Percentiles rank a stretch among this genome's conserved stretches.
Conservation (phyloP, 495 filamentous ascomycete species). For the Penicillium ucsense region DNA sequence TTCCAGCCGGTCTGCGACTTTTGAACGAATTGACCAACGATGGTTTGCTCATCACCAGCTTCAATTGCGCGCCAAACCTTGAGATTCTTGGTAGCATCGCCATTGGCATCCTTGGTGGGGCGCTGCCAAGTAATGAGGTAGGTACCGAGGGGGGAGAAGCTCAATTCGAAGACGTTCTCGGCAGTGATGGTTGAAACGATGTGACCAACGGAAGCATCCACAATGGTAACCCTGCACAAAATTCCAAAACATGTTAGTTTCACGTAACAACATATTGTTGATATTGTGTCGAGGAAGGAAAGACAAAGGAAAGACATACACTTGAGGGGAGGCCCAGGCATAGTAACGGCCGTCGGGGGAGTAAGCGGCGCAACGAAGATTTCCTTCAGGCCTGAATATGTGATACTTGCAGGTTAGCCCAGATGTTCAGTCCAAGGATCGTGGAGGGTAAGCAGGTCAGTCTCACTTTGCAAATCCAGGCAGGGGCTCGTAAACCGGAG, state of each 20-base stretch:
- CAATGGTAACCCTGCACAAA: conserved; percentile 56
- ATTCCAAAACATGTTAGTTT: too few relatives aligned
- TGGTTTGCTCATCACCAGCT: conserved; percentile 48
- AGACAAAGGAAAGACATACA: conserved; percentile 24
- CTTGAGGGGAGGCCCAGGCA: conserved; percentile 84
- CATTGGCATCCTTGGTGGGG: conserved; percentile 80
- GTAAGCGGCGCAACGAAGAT: conserved; percentile 86
- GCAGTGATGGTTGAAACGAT: conserved; percentile 64
- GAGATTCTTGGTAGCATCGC: conserved; percentile 87
- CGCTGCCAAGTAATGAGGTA: conserved; percentile 97
- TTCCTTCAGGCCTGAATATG: conserved; percentile 71
- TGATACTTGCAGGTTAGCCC: conserved; percentile 13
- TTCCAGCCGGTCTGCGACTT: conserved; percentile 95
- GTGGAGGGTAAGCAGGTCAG: background rate
- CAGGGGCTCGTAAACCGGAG: conserved; percentile 76
- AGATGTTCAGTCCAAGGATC: background rate
- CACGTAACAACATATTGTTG: too few relatives aligned
- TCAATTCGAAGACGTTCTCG: conserved; percentile 81
- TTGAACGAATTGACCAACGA: conserved; percentile 86
- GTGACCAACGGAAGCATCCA: conserved; percentile 73
- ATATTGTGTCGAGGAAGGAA: background rate
- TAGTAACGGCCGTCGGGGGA: conserved; percentile 92
- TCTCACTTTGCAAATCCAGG: conserved; percentile 65
- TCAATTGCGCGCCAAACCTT: conserved; percentile 84
- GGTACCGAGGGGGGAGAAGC: conserved; percentile 85